These are phyloP conservation scores for Austroboletus festivus DNA, from an alignment of 768 basidiomycete species.

Conservation along the genomic window DNA sequence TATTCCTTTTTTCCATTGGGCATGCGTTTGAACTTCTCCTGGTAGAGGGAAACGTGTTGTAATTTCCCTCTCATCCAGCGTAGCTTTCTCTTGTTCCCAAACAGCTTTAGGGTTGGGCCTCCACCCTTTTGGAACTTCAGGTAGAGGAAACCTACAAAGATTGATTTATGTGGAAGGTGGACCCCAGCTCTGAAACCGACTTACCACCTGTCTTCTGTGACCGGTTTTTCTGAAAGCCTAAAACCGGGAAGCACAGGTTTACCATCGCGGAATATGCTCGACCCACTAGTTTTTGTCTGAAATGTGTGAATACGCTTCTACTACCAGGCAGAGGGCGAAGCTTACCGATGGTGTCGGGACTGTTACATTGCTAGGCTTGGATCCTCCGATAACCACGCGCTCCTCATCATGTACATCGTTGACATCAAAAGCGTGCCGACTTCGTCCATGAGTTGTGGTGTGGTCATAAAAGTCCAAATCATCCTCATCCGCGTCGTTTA, in stretches of 20 bases:
- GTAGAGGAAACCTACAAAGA: constrained; percentile 69
- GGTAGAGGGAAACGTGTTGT: constrained; percentile 17
- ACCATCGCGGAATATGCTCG: constrained; percentile 67
- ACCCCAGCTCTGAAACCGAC: constrained; percentile 20
- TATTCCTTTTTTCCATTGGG: constrained; percentile 55
- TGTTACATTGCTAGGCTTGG: constrained; percentile 8
- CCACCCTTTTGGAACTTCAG: constrained; percentile 83
- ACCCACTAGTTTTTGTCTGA: neutral
- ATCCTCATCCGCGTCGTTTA: constrained; percentile 94
- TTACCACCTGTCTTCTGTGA: constrained; percentile 69
- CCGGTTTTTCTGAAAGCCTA: constrained; percentile 59
- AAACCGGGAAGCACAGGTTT: constrained; percentile 74
- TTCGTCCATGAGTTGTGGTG: constrained; percentile 33
- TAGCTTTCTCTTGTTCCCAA: constrained; percentile 52
- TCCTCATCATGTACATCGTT: constrained; percentile 65
- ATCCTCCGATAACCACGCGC: constrained; percentile 37
- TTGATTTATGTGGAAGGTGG: constrained; percentile 15
- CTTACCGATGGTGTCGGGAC: constrained; percentile 14
- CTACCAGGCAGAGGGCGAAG: neutral
- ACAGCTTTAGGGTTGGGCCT: constrained; percentile 77
- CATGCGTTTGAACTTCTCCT: constrained; percentile 34
- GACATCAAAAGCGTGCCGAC: constrained; percentile 63
- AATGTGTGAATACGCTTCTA: constrained; percentile 12
- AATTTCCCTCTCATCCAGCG: constrained; percentile 46
- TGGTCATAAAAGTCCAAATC: constrained; percentile 82